Evolutionary conservation across 768 basidiomycete species (phyloP).

Genomic region (Lactarius hengduanensis): DNA sequence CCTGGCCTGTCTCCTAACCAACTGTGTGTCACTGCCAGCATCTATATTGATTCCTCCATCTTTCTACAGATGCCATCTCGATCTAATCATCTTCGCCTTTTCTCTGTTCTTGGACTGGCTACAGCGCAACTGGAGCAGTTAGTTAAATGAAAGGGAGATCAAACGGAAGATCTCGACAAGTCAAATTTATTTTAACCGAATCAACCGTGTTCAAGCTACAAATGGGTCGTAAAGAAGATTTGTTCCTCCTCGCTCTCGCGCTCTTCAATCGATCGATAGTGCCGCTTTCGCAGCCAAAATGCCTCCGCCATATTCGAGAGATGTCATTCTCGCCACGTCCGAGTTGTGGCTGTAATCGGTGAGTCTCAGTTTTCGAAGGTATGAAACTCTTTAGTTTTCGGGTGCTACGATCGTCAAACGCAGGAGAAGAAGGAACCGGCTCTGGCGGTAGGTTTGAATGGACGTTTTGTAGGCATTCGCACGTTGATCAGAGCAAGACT

Average conservation of each 20-base stretch:
- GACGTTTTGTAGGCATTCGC: constrained; percentile 42
- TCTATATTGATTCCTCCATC: too few relatives aligned
- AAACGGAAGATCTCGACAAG: neutral
- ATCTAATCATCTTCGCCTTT: neutral
- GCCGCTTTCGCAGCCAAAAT: too few relatives aligned
- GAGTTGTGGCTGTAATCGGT: constrained; percentile 46
- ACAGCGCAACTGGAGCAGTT: neutral
- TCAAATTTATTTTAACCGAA: neutral
- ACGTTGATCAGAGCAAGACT: constrained; percentile 41
- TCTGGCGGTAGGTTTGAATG: constrained; percentile 39
- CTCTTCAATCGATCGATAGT: too few relatives aligned
- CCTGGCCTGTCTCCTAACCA: too few relatives aligned
- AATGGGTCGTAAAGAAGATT: too few relatives aligned
- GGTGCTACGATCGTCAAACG: constrained; percentile 65
- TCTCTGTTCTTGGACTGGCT: neutral
- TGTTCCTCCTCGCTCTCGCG: too few relatives aligned
- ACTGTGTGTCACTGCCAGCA: too few relatives aligned
- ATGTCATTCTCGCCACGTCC: too few relatives aligned
- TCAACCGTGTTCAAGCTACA: too few relatives aligned
- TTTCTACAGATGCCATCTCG: constrained; percentile 11
- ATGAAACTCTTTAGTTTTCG: constrained; percentile 37
- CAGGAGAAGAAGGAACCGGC: constrained; percentile 43
- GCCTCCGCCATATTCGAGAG: too few relatives aligned
- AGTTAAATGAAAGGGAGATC: neutral
- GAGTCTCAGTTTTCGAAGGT: constrained; percentile 35